These are phyloP conservation scores for Tubosaeta sp. DNA, from an alignment of 768 basidiomycete species.

Conservation along the genomic window DNA sequence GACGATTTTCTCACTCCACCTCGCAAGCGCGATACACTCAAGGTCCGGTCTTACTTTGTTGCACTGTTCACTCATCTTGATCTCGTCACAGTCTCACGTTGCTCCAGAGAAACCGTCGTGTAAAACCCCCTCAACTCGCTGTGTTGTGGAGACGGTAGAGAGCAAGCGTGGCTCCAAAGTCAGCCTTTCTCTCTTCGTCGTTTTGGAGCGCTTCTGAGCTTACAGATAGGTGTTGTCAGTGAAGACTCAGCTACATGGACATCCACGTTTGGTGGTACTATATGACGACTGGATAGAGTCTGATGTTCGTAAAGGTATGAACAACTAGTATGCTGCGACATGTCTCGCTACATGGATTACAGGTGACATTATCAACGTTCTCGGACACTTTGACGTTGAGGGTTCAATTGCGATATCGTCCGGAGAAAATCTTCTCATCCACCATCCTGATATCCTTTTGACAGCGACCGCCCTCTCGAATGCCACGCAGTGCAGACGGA, in stretches of 20 bases:
- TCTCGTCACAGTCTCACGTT: slow-evolving; percentile 6
- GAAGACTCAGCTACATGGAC: slow-evolving; percentile 36
- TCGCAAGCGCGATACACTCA: slow-evolving; percentile 25
- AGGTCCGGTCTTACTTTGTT: slow-evolving; percentile 13
- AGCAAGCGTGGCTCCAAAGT: slow-evolving; percentile 25
- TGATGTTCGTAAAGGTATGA: slow-evolving; percentile 56
- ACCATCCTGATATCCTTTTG: slow-evolving; percentile 88
- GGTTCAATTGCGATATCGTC: slow-evolving; percentile 56
- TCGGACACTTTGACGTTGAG: slow-evolving; percentile 45
- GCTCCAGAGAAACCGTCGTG: slow-evolving; percentile 16
- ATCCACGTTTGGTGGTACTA: slow-evolving; percentile 51
- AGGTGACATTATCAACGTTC: slow-evolving; percentile 82
- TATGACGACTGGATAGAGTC: slow-evolving; percentile 75
- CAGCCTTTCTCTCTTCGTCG: not conserved
- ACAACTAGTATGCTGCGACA: not conserved
- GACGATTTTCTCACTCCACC: slow-evolving; percentile 46
- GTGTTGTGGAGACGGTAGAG: slow-evolving; percentile 50
- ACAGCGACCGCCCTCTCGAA: slow-evolving; percentile 88
- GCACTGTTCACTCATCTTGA: slow-evolving; percentile 2
- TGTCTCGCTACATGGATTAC: not conserved
- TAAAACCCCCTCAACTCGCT: slow-evolving; percentile 48
- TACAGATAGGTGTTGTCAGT: slow-evolving; percentile 47
- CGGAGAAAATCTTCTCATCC: slow-evolving; percentile 67
- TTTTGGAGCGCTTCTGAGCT: not conserved
- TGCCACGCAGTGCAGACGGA: slow-evolving; percentile 77